Base-by-base conservation (phyloP, 1,139 yeast genomes). In the Diutina catenulata region DNA sequence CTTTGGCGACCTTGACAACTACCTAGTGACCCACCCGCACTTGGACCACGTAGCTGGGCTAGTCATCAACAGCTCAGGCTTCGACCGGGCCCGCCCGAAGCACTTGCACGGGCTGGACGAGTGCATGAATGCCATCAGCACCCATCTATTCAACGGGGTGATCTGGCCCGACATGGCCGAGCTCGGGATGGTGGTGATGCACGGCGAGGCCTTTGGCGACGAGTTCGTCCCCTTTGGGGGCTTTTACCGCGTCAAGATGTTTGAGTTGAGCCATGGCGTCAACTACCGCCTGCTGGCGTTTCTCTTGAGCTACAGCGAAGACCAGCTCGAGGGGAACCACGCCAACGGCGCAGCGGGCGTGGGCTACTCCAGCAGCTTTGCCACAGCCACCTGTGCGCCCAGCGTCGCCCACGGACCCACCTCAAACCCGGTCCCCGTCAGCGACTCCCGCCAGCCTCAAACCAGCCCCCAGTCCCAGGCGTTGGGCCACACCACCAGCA, bases 11-110 rank as follows among this genome's bases (percentile, higher is more conserved):
- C 46, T 70, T 14, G 44, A 54, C 19, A 62, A 68, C 24, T 74
- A 73, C 43, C 66, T 82, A 38, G 68, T 87, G 28, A 75, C 95
- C 1, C 96, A 87, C 56, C 76, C 93, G 1, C 96, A 87, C 55
- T 53, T 86, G 39, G 96, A 87, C 55, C 96, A 87, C 53, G 66
- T 84, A 15, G 57, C 71, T 4, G 84, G 81, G 1, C 52, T 86
- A 39, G 74, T 80, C 2, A 58, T 86, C 38, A 86, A 86, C 51
- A 74, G 88, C 4, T 84, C 94, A 0, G 67, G 73, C 7, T 72
- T 75, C 41, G 38, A 51, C 1, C 45, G 26, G 36, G 31, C 14
- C 45, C 47, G 24, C 47, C 57, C 26, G 71, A 73, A 48, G 48
- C 49, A 11, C 11, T 4, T 22, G 6, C 23, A 5, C 5, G 33